These are phyloP conservation scores for Schizosaccharomyces octosporus DNA, from an alignment of 805 yeast species.

Conservation along the genomic window DNA sequence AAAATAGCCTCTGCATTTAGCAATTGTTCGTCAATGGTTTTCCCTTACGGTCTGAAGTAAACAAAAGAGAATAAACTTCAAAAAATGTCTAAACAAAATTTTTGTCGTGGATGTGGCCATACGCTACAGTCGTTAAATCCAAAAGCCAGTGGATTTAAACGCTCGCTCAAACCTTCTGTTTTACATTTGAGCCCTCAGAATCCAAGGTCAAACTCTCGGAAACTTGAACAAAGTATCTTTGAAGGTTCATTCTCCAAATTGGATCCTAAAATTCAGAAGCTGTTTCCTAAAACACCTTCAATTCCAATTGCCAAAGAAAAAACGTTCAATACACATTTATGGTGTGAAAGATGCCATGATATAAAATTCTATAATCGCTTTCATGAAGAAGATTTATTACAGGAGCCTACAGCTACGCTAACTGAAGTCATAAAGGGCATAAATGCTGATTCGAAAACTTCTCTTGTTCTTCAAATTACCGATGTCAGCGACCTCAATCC, in stretches of 20 bases:
- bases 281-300: not conserved
- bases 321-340: not conserved
- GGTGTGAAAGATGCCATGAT: not conserved
- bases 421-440: not conserved
- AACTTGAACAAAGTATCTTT: not conserved
- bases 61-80: not conserved
- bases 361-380: not conserved
- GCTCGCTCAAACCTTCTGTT: not conserved
- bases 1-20: too few relatives aligned
- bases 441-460: not conserved
- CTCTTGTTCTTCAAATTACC: not conserved
- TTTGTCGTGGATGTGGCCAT: not conserved
- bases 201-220: not conserved
- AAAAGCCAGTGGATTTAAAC: not conserved
- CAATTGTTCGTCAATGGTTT: too few relatives aligned
- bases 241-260: not conserved
- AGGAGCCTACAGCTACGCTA: not conserved
- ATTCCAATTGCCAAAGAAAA: not conserved
- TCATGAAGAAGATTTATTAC: not conserved
- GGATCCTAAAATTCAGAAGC: not conserved
- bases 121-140: not conserved
- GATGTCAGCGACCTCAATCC: not conserved
- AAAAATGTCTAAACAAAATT: not conserved
- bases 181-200: not conserved
- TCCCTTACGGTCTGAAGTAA: too few relatives aligned